Evolutionary conservation across 371 early-diverging fungal species (phyloP), one percentile per base, ranked within the genome.

Genomic region (Parasitella parasitica): DNA sequence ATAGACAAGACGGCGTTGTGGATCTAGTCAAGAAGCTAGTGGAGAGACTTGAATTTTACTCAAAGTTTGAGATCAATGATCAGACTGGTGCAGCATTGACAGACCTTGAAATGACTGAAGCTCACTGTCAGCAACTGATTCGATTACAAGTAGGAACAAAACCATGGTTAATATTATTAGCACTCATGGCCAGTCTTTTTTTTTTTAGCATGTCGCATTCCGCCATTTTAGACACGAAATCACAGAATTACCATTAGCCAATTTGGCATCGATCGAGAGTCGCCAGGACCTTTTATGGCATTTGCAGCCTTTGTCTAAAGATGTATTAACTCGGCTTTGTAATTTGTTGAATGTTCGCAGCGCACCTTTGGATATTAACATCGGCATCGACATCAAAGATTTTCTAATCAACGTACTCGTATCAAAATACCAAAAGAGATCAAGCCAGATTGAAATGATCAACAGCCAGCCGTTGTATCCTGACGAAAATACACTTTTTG

Each of bases 41-140:
- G 49, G 82, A 80, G 7, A 80, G 75, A 57, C 80, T 96, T 26
- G 71, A 81, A 9, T 89, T 82, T 48, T 91, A 90, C 66, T 73
- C 87, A 6, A 75, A 85, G 37, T 95, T 95, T 61, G 91, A 91
- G 39, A 88, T 97, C 36, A 88, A 92, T 62, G 92, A 94, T 53
- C 82, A 87, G 27, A 91, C 92, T 4, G 97, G 98, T 30, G 64
- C 75, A 35, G 84, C 92, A 3, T 75, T 96, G 34, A 80, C 87
- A 0, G 84, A 81, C 11, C 73, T 79, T 2, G 89, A 92, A 35
- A 86, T 88, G 72, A 82, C 81, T 0, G 81, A 86, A 41, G 61
- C 68, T 4, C 88, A 89, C 61, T 87, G 88, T 48, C 74, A 77
- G 34, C 71, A 78, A 24, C 28, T 96, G 54, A 72, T 82, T 4